Conservation (phyloP, 331 rosid genomes). For the Dryas integrifolia region DNA sequence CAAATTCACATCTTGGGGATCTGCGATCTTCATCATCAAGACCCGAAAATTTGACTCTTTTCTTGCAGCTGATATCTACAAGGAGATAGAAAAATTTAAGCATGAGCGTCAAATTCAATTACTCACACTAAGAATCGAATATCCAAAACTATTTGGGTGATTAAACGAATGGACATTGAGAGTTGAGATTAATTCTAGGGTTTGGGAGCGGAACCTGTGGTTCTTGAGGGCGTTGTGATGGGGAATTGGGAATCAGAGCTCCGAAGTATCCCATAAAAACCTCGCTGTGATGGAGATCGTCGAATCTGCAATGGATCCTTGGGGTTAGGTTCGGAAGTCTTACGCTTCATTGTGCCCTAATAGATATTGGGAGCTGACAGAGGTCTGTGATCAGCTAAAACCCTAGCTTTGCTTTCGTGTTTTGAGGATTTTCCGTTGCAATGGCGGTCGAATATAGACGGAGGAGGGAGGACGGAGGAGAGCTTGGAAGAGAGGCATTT, state of each 20-base stretch:
- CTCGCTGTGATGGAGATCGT: conserved; percentile 16
- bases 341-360: conserved; percentile 45
- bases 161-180: neutral
- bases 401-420: conserved; percentile 8
- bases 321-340: conserved; percentile 21
- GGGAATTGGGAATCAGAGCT: conserved; percentile 23
- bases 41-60: conserved; percentile 29
- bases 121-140: neutral
- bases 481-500: neutral
- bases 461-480: neutral
- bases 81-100: neutral
- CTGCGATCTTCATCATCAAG: conserved; percentile 21
- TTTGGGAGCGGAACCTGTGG: conserved; percentile 22
- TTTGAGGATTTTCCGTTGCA: neutral
- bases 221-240: conserved; percentile 13
- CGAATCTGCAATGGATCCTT: conserved; percentile 22
- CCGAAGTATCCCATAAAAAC: conserved; percentile 20
- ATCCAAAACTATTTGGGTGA: neutral
- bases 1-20: conserved; percentile 31
- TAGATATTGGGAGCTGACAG: neutral
- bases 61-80: conserved; percentile 27
- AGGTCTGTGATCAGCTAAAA: neutral
- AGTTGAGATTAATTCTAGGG: neutral
- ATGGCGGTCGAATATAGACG: conserved; percentile 15
- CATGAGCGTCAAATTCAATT: neutral